These are phyloP conservation scores for Dactylella cylindrospora DNA, from an alignment of 2,329 filamentous ascomycete genomes.

Conservation along the genomic window DNA sequence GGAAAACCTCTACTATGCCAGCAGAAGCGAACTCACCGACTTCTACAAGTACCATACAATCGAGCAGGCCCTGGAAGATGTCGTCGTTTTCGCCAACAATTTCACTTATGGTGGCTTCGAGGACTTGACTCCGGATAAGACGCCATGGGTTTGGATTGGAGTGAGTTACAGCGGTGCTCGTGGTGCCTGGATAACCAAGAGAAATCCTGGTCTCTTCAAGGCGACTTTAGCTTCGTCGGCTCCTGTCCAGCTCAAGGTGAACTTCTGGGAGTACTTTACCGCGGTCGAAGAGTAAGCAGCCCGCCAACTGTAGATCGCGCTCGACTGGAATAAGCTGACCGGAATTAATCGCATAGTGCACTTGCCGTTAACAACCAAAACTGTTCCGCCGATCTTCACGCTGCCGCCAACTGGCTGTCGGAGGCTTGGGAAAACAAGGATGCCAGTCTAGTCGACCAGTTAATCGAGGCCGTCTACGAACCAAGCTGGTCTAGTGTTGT, in stretches of 20 bases:
- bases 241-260: constrained; percentile 50
- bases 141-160: constrained; percentile 40
- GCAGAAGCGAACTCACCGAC: constrained; percentile 49
- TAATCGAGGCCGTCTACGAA: constrained; percentile 48
- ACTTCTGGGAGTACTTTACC: constrained; percentile 53
- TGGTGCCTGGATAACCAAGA: constrained; percentile 46
- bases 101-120: constrained; percentile 51
- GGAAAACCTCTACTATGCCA: background rate
- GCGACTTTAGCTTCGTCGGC: constrained; percentile 46
- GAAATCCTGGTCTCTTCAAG: constrained; percentile 47
- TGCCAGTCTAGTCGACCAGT: constrained; percentile 51
- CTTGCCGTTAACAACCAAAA: constrained; percentile 31
- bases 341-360: constrained; percentile 3
- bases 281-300: constrained; percentile 50
- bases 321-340: background rate
- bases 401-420: constrained; percentile 37
- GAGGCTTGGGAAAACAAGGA: constrained; percentile 46
- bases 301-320: background rate
- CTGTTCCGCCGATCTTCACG: constrained; percentile 45
- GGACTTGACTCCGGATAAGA: constrained; percentile 40
- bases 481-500: constrained; percentile 18
- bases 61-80: constrained; percentile 54
- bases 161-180: constrained; percentile 47
- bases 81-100: constrained; percentile 52
- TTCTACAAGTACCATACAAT: constrained; percentile 52